Evolutionary conservation across 1,139 yeast genomes (phyloP), one percentile per base, ranked within the genome.

Genomic region (Diutina catenulata): DNA sequence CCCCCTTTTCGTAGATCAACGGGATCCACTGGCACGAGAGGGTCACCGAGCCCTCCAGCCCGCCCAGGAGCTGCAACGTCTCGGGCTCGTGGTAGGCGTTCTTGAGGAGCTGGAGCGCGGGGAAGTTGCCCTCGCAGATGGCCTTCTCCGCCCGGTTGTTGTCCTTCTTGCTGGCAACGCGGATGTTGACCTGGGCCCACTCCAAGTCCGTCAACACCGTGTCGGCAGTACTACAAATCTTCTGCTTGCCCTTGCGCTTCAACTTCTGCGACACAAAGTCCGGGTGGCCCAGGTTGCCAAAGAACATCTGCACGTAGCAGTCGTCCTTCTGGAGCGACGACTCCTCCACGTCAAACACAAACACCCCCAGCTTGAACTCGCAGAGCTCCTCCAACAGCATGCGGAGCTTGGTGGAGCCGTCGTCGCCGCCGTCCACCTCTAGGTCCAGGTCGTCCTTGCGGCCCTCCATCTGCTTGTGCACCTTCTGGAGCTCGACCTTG

Each of bases 21-120:
- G 98, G 98, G 51, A 87, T 72, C 82, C 87, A 88, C 44, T 83
- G 76, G 26, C 76, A 68, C 50, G 78, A 80, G 28, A 87, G 49
- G 45, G 66, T 67, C 44, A 88, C 59, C 40, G 59, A 61, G 25
- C 73, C 70, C n/a, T 70, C 70, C n/a, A 52, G 57, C 10, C 69
- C 60, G 38, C 86, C 25, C 66, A 8, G 66, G 46, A 87, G 57
- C 6, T 67, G 60, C 14, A 68, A 38, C 3, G 55, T 52, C 39
- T 70, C 65, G 37, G 88, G 81, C 42, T 70, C 60, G 41, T 70
- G 59, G 56, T 74, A 86, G 15, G 87, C 75, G 43, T 74, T 74
- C 50, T 74, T 67, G 40, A 91, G 64, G 38, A 88, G 64, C 47
- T 79, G 80, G 23, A 69, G 45, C 0, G 95, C 80, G 21, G 94